A percentile compares a stretch with the other conserved stretches of the same genome.
Evolutionary conservation across 225 moss, liverwort and hornwort genomes (phyloP).

Genomic region (Sphagnum tenellum): DNA sequence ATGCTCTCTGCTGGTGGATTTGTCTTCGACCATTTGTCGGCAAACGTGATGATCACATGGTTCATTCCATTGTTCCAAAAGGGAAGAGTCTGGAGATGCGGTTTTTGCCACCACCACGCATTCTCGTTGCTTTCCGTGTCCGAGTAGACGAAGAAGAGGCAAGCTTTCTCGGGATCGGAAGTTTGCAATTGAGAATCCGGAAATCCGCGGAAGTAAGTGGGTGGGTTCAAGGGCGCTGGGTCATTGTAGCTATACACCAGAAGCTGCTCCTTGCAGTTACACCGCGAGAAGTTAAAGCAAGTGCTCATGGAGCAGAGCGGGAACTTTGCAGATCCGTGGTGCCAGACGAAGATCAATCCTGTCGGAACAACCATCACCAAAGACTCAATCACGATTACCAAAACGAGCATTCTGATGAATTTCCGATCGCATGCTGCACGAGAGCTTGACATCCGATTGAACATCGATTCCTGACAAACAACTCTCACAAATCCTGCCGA

Average conservation of each 20-base stretch:
- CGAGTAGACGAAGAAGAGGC: slow-evolving; percentile 62
- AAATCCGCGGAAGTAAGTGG: slow-evolving; percentile 32
- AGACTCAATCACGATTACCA: too few relatives aligned
- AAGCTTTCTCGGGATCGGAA: slow-evolving; percentile 42
- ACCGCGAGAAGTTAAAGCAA: slow-evolving; percentile 66
- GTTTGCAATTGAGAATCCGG: slow-evolving; percentile 41
- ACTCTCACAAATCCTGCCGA: too few relatives aligned
- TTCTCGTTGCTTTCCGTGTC: slow-evolving; percentile 23
- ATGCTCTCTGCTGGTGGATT: slow-evolving; percentile 48
- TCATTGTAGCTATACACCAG: slow-evolving; percentile 56
- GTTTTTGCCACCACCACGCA: not conserved
- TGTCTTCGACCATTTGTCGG: slow-evolving; percentile 52
- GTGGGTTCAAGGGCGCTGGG: slow-evolving; percentile 24
- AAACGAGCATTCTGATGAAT: too few relatives aligned
- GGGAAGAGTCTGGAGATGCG: slow-evolving; percentile 37
- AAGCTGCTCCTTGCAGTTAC: slow-evolving; percentile 41
- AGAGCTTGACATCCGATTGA: too few relatives aligned
- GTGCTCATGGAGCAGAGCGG: slow-evolving; percentile 66
- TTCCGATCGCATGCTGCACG: too few relatives aligned
- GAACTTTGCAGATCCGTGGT: slow-evolving; percentile 44
- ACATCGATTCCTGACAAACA: too few relatives aligned
- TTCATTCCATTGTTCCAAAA: slow-evolving; percentile 59
- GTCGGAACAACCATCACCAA: too few relatives aligned
- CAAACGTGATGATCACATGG: slow-evolving; percentile 62
- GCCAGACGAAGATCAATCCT: too few relatives aligned